Percentiles rank a stretch among this genome's conserved stretches.
Evolutionary conservation across 345 rosid genomes (phyloP).

Genomic region (Anacardium occidentale): DNA sequence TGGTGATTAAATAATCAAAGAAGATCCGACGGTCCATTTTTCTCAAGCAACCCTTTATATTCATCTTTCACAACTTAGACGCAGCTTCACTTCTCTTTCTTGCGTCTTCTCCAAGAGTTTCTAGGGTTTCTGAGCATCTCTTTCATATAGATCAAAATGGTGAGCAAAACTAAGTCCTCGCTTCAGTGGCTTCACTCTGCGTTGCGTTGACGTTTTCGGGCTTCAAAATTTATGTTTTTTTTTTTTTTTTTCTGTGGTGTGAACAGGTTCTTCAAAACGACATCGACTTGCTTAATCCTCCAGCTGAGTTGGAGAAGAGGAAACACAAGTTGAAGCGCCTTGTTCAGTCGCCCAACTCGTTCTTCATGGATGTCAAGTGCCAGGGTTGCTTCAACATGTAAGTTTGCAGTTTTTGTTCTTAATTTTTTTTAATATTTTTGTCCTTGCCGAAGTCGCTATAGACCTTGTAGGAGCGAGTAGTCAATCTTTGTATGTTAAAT

Average conservation of each 20-base stretch:
- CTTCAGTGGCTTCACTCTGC: neutral
- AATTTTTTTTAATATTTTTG: too few species aligned
- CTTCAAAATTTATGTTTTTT: too few species aligned
- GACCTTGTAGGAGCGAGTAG: too few species aligned
- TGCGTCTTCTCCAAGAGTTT: neutral
- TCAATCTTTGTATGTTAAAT: too few species aligned
- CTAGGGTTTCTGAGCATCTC: neutral
- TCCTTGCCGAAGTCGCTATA: too few species aligned
- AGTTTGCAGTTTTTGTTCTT: neutral
- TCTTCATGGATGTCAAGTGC: conserved; percentile 59
- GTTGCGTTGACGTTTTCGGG: neutral
- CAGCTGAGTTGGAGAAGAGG: conserved; percentile 52
- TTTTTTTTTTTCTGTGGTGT: neutral
- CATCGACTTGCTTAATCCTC: conserved; percentile 49
- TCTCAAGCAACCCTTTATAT: neutral
- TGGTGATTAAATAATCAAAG: neutral
- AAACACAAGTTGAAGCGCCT: conserved; percentile 64
- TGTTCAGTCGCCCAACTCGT: conserved; percentile 52
- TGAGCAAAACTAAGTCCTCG: neutral
- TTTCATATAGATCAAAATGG: conserved; percentile 6
- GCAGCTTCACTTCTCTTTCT: neutral
- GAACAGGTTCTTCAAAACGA: conserved; percentile 50
- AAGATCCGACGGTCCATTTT: neutral
- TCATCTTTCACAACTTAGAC: neutral
- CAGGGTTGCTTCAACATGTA: conserved; percentile 65